Percentiles rank a stretch among this genome's conserved stretches.
phyloP scores from a whole-genome alignment of 2,329 filamentous ascomycete species.

The Podosphaera xanthii region DNA sequence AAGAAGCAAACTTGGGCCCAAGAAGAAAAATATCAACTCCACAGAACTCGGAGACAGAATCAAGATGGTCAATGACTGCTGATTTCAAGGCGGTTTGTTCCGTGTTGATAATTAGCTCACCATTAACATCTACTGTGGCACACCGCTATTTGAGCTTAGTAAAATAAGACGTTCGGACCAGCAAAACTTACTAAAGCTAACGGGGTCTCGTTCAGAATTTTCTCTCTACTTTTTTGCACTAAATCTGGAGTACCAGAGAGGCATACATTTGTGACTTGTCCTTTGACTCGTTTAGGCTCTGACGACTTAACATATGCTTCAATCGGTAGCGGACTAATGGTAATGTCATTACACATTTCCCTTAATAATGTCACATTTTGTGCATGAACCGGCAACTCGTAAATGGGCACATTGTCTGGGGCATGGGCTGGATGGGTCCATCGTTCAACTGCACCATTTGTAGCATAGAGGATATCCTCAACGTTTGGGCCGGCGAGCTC shows the following conservation, averaged over 20 bases:
- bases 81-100: slow-evolving; percentile 43
- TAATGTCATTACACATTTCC: slow-evolving; percentile 62
- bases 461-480: slow-evolving; percentile 87
- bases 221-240: slow-evolving; percentile 74
- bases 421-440: slow-evolving; percentile 88
- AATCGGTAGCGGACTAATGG: slow-evolving; percentile 43
- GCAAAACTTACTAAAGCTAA: slow-evolving; percentile 59
- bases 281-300: slow-evolving; percentile 48
- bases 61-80: slow-evolving; percentile 61
- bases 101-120: slow-evolving; percentile 63
- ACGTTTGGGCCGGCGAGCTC: slow-evolving; percentile 80
- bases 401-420: slow-evolving; percentile 59
- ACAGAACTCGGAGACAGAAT: slow-evolving; percentile 67
- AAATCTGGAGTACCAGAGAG: slow-evolving; percentile 71
- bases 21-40: slow-evolving; percentile 94
- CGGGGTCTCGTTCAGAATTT: slow-evolving; percentile 75
- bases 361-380: slow-evolving; percentile 65
- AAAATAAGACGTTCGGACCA: not conserved
- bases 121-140: slow-evolving; percentile 81
- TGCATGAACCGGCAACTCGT: slow-evolving; percentile 79
- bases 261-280: slow-evolving; percentile 65
- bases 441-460: slow-evolving; percentile 61
- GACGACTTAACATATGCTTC: slow-evolving; percentile 70
- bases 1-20: slow-evolving; percentile 65
- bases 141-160: slow-evolving; percentile 38